phyloP scores from a whole-genome alignment of 805 yeast genomes.

The Saccharomycopsis babjevae region DNA sequence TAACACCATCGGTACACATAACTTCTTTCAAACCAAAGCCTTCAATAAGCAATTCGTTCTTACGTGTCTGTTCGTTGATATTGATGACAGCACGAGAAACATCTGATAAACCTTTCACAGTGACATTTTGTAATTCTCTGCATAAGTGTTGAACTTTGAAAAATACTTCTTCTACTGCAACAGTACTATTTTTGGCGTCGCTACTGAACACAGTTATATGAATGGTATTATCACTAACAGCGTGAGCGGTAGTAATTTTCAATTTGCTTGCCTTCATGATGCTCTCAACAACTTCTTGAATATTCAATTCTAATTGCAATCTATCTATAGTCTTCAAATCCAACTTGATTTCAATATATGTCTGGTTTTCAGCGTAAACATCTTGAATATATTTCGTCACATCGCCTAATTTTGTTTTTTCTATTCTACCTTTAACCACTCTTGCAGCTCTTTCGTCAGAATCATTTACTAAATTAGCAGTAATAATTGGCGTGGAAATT shows the following conservation, averaged over 20 bases:
- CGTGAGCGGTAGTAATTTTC: conserved; percentile 70
- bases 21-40: conserved; percentile 95
- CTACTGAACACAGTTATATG: conserved; percentile 48
- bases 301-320: conserved; percentile 77
- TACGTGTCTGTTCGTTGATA: conserved; percentile 73
- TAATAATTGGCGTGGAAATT: conserved; percentile 93
- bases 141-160: conserved; percentile 84
- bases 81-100: conserved; percentile 95
- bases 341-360: conserved; percentile 70
- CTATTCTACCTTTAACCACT: conserved; percentile 95
- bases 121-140: conserved; percentile 75
- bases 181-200: conserved; percentile 31
- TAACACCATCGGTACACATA: conserved; percentile 95
- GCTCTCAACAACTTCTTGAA: conserved; percentile 81
- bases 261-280: conserved; percentile 78
- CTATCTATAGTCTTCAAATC: conserved; percentile 80
- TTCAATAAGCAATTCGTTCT: conserved; percentile 84
- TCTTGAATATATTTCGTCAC: conserved; percentile 87
- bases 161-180: conserved; percentile 45
- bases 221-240: conserved; percentile 54
- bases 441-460: conserved; percentile 96
- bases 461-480: conserved; percentile 85
- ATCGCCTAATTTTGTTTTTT: conserved; percentile 80
- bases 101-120: conserved; percentile 86
- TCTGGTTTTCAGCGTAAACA: conserved; percentile 72